Base-by-base conservation (phyloP, 2,329 filamentous ascomycete species). In the Lachnellula subtilissima region DNA sequence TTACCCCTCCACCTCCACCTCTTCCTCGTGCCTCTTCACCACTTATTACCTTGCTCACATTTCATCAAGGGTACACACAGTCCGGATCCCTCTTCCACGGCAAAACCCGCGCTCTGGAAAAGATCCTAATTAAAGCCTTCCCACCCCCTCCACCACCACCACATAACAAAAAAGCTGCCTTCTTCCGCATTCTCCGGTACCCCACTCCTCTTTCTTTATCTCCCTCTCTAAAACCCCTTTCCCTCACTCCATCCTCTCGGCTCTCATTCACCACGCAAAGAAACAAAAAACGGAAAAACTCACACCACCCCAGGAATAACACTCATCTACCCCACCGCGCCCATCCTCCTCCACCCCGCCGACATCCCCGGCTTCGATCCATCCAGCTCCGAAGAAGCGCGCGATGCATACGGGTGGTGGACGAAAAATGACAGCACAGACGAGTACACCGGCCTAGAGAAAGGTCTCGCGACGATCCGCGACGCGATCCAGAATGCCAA, bases 71-170 rank as follows among this genome's bases (percentile, higher is more conserved):
- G 72, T 97, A 86, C 81, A 96, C 93, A 7, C 93, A 97, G 78
- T 95, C 89, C 28, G 91, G 92, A 4, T 73, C 86, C 4, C 78
- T 91, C 61, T 97, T 97, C 81, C 87, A 84, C 70, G 83, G 87
- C 71, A 97, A 97, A 76, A 95, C 90, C 47, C 89, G 91, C 71
- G 90, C 90, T 11, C 78, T 97, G 1, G 84, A 91, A 65, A 96
- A 97, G 72, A 77, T 86, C 53, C 81, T 97, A 55, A 72, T 77
- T 58, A 96, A 96, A 69, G 75, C 83, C 28, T 87, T 97, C 61
- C 80, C 83, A 2, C 28, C 28, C 8, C 28, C 28, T 28, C 28
- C 28, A 8, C 28, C 28, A 28, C 8, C 45, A 47, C 8, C 23
- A n/a, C 45, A 47, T 11, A 25, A 17, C 45, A 47, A 47, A 25